Percentiles rank a stretch among this genome's conserved stretches.
Evolutionary conservation across 78 protist genomes (phyloP).

Genomic region (Chrysochromulina parva): DNA sequence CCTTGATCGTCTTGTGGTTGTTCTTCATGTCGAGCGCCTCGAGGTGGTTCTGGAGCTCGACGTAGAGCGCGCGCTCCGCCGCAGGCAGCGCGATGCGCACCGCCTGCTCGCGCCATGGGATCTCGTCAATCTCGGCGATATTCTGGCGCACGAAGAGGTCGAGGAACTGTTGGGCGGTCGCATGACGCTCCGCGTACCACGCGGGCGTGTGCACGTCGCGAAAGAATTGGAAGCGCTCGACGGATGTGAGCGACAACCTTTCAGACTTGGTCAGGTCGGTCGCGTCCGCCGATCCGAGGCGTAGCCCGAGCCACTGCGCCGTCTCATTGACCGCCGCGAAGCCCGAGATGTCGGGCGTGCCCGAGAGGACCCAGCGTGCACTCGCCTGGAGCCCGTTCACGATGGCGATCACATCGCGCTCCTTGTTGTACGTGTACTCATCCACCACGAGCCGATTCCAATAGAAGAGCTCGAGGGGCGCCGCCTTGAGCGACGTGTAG

Average conservation of each 20-base stretch:
- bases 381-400: neutral
- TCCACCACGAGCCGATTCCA: conserved; percentile 34
- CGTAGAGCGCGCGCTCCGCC: conserved; percentile 30
- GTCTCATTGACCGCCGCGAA: conserved; percentile 14
- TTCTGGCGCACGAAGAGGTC: conserved; percentile 47
- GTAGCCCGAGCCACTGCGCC: conserved; percentile 13
- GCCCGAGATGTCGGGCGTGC: conserved; percentile 33
- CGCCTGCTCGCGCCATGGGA: conserved; percentile 37
- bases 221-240: neutral
- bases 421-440: conserved; percentile 30
- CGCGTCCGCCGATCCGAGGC: conserved; percentile 22
- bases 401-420: neutral
- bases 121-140: conserved; percentile 57
- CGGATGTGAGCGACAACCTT: neutral
- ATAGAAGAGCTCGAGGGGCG: neutral
- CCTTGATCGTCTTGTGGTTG: neutral
- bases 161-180: conserved; percentile 23
- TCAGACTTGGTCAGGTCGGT: neutral
- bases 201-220: conserved; percentile 1
- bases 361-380: conserved; percentile 37
- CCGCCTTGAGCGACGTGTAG: neutral
- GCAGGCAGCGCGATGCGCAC: neutral
- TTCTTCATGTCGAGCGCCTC: conserved; percentile 3
- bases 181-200: conserved; percentile 10
- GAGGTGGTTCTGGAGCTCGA: conserved; percentile 34